A percentile compares a stretch with the other conserved stretches of the same genome.
Evolutionary conservation across 768 basidiomycete genomes (phyloP).

Genomic region (Phylloporus rhodoxanthus): DNA sequence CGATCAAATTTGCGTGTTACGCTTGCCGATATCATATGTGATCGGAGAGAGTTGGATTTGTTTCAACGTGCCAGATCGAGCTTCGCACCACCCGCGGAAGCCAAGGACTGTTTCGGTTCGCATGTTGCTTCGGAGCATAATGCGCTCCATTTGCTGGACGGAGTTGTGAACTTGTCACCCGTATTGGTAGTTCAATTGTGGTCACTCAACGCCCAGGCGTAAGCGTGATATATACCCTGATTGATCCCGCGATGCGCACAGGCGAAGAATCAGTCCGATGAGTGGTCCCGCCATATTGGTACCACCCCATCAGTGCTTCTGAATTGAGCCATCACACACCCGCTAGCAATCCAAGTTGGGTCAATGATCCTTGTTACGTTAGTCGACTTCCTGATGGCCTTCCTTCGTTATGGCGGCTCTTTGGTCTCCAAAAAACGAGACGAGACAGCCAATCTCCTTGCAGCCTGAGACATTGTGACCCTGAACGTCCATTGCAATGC

Average conservation of each 20-base stretch:
- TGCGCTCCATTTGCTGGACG: neutral
- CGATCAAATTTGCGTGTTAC: neutral
- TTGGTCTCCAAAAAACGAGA: neutral
- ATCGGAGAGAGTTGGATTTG: neutral
- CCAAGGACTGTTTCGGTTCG: neutral
- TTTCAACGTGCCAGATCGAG: neutral
- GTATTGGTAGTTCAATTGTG: neutral
- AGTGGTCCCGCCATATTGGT: constrained; percentile 12
- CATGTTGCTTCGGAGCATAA: neutral
- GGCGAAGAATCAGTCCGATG: constrained; percentile 1
- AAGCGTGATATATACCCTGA: neutral
- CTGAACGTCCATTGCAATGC: too few species aligned
- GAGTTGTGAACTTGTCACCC: neutral
- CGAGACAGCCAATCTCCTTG: neutral
- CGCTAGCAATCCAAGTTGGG: neutral
- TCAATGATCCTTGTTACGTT: constrained; percentile 6
- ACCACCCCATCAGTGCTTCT: constrained; percentile 11
- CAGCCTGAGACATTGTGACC: too few species aligned
- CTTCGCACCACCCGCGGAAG: neutral
- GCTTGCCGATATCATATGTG: neutral
- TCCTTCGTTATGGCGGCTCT: neutral
- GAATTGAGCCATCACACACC: constrained; percentile 1
- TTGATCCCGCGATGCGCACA: constrained; percentile 10
- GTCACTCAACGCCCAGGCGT: neutral
- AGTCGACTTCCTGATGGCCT: neutral